A percentile compares a stretch with the other conserved stretches of the same genome.
phyloP scores from a whole-genome alignment of 1,284 basidiomycete species.

The Trametes sp. region DNA sequence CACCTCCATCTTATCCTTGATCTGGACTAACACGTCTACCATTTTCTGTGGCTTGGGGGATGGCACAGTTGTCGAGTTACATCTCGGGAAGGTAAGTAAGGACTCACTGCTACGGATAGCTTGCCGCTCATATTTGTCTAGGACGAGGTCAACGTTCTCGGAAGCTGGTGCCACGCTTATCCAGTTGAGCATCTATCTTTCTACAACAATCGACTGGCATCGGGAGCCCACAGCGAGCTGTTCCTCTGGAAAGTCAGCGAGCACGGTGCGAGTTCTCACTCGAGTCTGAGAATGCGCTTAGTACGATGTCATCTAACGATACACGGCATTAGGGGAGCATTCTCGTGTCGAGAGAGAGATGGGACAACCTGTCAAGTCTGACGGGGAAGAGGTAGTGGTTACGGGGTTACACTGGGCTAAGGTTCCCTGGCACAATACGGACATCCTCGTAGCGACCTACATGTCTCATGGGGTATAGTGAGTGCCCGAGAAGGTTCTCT shows the following conservation, averaged over 20 bases:
- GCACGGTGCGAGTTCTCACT: background rate
- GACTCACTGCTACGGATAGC: background rate
- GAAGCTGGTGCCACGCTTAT: conserved; percentile 5
- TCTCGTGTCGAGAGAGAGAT: background rate
- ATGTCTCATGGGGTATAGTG: conserved; percentile 7
- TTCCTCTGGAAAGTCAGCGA: background rate
- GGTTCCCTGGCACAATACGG: background rate
- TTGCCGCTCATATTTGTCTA: background rate
- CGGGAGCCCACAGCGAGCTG: conserved; percentile 1
- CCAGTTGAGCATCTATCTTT: conserved; percentile 5
- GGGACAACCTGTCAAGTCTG: background rate
- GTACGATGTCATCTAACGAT: background rate
- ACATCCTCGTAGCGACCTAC: background rate
- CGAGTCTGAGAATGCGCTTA: background rate
- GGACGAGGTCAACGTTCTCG: background rate
- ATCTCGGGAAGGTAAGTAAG: background rate
- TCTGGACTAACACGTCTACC: background rate
- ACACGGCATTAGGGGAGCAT: background rate
- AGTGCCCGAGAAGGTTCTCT: background rate
- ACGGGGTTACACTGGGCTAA: conserved; percentile 7
- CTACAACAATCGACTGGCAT: background rate
- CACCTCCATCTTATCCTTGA: background rate
- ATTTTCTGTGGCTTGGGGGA: conserved; percentile 4
- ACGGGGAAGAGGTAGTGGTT: background rate
- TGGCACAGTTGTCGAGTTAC: background rate